Evolutionary conservation across 768 basidiomycete genomes (phyloP).

Genomic region (Russula virescens): DNA sequence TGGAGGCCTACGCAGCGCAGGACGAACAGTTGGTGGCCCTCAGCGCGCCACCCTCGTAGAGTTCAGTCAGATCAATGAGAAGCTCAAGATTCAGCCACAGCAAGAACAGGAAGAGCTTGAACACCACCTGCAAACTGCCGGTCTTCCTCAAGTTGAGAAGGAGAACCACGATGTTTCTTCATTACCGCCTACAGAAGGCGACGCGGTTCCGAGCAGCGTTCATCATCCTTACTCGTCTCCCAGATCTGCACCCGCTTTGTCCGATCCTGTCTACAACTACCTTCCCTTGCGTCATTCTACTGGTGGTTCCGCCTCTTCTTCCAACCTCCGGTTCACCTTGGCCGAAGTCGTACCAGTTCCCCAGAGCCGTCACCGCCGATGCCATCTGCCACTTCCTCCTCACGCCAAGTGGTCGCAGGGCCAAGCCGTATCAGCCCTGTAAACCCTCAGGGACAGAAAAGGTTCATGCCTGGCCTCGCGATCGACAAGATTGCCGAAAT

Average conservation of each 20-base stretch:
- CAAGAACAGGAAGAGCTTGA: conserved; percentile 25
- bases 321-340: conserved; percentile 16
- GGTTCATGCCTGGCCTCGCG: conserved; percentile 26
- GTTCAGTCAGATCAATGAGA: conserved; percentile 32
- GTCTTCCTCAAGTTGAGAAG: conserved; percentile 22
- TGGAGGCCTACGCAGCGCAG: conserved; percentile 33
- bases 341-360: conserved; percentile 24
- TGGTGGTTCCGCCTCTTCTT: conserved; percentile 9
- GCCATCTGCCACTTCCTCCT: conserved; percentile 9
- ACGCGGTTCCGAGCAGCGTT: not conserved
- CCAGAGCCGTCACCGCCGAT: conserved; percentile 20
- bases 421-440: conserved; percentile 24
- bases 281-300: conserved; percentile 13
- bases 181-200: not conserved
- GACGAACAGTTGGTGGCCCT: conserved; percentile 33
- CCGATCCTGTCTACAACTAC: conserved; percentile 3
- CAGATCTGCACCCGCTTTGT: conserved; percentile 11
- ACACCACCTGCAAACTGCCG: conserved; percentile 8
- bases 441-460: conserved; percentile 18
- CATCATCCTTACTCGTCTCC: conserved; percentile 22
- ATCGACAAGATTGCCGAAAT: conserved; percentile 47
- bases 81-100: conserved; percentile 17
- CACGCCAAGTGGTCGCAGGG: conserved; percentile 19
- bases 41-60: conserved; percentile 37
- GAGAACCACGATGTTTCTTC: conserved; percentile 20